Conservation (phyloP, 768 basidiomycete genomes). For the Dentipellis sp. region DNA sequence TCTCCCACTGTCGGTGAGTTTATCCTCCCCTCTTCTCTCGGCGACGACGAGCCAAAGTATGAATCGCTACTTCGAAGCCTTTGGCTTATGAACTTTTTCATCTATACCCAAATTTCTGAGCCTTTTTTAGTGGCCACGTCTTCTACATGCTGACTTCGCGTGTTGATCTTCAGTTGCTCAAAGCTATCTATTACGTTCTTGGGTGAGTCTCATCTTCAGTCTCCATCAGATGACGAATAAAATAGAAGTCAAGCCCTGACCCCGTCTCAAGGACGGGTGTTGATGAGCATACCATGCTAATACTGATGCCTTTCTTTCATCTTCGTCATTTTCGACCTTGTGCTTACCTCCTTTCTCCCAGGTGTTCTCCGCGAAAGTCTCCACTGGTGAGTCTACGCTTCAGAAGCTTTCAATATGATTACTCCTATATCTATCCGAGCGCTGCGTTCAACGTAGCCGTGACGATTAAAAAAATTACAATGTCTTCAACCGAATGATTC, state of each 20-base stretch:
- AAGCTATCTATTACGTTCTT: background rate
- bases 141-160: conserved; percentile 10
- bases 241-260: conserved; percentile 92
- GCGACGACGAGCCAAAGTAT: conserved; percentile 52
- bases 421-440: background rate
- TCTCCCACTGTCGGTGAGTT: conserved; percentile 23
- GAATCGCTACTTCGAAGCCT: conserved; percentile 89
- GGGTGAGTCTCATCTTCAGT: conserved; percentile 26
- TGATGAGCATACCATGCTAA: conserved; percentile 86
- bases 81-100: conserved; percentile 57
- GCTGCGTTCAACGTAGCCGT: background rate
- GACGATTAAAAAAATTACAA: conserved; percentile 13
- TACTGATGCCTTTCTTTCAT: conserved; percentile 42
- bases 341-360: background rate
- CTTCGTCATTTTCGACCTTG: conserved; percentile 3
- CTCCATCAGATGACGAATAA: conserved; percentile 46
- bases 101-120: conserved; percentile 91
- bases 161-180: background rate
- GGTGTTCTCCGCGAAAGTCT: background rate
- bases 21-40: conserved; percentile 12
- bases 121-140: conserved; percentile 18
- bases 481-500: conserved; percentile 33
- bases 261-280: conserved; percentile 60
- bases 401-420: background rate
- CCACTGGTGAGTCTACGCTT: background rate